phyloP scores from a whole-genome alignment of 371 early-diverging fungal species.

The Dichotomocladium elegans region DNA sequence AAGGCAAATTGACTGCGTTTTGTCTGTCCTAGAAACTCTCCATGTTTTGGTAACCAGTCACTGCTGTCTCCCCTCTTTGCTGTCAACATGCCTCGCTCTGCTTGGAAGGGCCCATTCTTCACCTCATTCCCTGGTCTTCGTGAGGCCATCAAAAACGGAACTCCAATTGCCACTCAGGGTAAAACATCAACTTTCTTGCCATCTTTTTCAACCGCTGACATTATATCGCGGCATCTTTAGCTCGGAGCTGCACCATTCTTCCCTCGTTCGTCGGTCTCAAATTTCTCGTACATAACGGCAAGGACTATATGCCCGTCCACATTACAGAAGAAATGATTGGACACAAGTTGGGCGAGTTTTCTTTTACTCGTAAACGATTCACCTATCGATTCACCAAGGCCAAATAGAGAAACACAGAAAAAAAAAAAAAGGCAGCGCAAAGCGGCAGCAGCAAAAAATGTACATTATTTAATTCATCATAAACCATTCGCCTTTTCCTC shows the following conservation, averaged over 20 bases:
- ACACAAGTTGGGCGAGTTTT: slow-evolving; percentile 94
- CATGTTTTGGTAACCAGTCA: too few relatives aligned
- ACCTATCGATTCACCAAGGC: slow-evolving; percentile 85
- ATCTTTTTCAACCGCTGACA: not conserved
- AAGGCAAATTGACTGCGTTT: too few relatives aligned
- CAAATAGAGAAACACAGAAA: slow-evolving; percentile 65
- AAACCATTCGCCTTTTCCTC: not conserved
- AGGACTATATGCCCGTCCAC: slow-evolving; percentile 79
- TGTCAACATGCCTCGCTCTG: slow-evolving; percentile 67
- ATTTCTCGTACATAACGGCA: slow-evolving; percentile 95
- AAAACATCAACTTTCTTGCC: not conserved
- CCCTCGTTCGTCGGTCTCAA: slow-evolving; percentile 89
- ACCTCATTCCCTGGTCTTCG: slow-evolving; percentile 71
- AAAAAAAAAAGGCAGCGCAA: not conserved
- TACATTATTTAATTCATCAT: not conserved
- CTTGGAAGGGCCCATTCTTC: slow-evolving; percentile 96
- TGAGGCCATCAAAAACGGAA: slow-evolving; percentile 44
- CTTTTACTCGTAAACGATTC: slow-evolving; percentile 87
- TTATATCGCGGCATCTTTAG: slow-evolving; percentile 21
- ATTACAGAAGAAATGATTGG: slow-evolving; percentile 96
- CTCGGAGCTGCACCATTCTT: slow-evolving; percentile 88
- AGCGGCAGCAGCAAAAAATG: not conserved
- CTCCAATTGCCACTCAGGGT: slow-evolving; percentile 55
- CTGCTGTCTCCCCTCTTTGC: too few relatives aligned
- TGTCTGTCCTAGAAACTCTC: too few relatives aligned